Conservation (phyloP, 768 basidiomycete genomes). For the Jaapia argillacea region DNA sequence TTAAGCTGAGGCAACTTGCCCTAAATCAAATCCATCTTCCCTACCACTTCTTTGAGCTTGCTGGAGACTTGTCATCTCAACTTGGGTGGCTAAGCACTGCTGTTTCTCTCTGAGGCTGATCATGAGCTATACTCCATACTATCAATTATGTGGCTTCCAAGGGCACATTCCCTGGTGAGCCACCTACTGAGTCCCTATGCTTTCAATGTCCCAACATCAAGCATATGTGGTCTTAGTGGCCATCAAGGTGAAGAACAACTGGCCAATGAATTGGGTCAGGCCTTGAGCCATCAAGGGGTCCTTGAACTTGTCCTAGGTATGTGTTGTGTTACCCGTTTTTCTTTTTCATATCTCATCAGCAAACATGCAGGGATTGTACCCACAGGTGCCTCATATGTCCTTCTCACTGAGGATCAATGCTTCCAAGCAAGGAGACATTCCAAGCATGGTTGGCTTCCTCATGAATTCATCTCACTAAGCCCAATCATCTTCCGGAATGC, state of each 20-base stretch:
- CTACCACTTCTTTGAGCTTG: not conserved
- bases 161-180: not conserved
- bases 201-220: not conserved
- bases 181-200: not conserved
- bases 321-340: not conserved
- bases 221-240: not conserved
- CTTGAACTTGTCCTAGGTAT: not conserved
- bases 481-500: slow-evolving; percentile 30
- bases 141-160: not conserved
- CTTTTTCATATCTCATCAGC: not conserved
- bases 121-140: too few relatives aligned
- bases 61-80: not conserved
- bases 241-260: not conserved
- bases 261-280: not conserved
- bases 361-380: not conserved
- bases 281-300: not conserved
- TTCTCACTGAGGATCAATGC: not conserved
- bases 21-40: not conserved
- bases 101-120: too few relatives aligned
- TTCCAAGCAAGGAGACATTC: not conserved
- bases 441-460: not conserved
- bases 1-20: not conserved
- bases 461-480: slow-evolving; percentile 34
- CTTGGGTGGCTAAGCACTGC: too few relatives aligned
- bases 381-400: not conserved